Conservation (phyloP, 768 basidiomycete species). For the Rhodosporidiobolus sp. region DNA sequence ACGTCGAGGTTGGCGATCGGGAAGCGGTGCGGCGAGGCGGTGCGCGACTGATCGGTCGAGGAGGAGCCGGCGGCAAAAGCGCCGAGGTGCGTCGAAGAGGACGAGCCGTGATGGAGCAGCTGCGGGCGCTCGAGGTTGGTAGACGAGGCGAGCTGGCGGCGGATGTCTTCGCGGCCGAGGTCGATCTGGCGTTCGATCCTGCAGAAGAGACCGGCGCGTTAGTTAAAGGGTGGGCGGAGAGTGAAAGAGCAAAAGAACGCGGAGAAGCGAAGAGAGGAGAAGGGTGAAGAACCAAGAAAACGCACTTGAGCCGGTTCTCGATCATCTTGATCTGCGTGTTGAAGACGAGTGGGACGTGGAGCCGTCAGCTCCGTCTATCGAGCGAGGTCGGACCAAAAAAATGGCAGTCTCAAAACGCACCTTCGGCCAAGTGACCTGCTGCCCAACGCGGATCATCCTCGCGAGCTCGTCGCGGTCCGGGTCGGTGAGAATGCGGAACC, state of each 20-base stretch:
- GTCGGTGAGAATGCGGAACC: constrained; percentile 61
- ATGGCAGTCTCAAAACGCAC: constrained; percentile 52
- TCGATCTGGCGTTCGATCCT: constrained; percentile 43
- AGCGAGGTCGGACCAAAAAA: too few relatives aligned
- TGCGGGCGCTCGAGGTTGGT: background rate
- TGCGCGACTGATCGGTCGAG: background rate
- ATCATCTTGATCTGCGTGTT: constrained; percentile 78
- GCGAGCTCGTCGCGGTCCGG: constrained; percentile 60
- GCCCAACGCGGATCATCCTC: constrained; percentile 81
- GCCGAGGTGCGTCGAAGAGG: background rate
- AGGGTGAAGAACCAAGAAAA: too few relatives aligned
- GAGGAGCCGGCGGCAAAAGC: background rate
- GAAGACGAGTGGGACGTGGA: background rate
- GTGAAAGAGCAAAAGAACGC: background rate
- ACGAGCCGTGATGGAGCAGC: background rate
- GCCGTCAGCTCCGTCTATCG: background rate
- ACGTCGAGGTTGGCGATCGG: background rate
- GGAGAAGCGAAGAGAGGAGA: too few relatives aligned
- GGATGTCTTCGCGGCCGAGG: constrained; percentile 32
- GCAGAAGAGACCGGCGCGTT: too few relatives aligned
- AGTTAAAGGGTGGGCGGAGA: background rate
- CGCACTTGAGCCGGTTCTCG: constrained; percentile 68
- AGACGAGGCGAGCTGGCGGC: background rate
- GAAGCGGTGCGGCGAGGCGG: background rate
- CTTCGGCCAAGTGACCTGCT: constrained; percentile 95